Evolutionary conservation across 768 basidiomycete genomes (phyloP).

Genomic region (Ephemerocybe angulata): DNA sequence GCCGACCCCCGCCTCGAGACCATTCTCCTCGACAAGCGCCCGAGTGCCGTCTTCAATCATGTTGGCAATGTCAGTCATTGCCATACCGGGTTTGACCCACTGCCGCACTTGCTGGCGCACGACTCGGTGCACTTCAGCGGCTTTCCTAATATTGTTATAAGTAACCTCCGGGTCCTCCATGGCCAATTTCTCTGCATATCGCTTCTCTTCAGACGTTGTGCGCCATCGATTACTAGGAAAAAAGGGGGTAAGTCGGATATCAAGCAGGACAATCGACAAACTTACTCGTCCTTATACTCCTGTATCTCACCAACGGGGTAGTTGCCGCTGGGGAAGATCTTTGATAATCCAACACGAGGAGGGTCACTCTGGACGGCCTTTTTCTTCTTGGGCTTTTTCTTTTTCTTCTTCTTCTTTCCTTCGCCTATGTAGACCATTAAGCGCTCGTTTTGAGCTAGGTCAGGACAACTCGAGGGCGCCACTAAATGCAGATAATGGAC

Average conservation of each 20-base stretch:
- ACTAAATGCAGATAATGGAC: too few relatives aligned
- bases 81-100: slow-evolving; percentile 88
- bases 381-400: slow-evolving; percentile 88
- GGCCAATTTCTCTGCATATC: slow-evolving; percentile 71
- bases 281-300: slow-evolving; percentile 90
- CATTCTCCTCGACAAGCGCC: slow-evolving; percentile 88
- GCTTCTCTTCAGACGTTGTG: slow-evolving; percentile 86
- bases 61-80: slow-evolving; percentile 90
- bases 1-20: slow-evolving; percentile 81
- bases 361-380: slow-evolving; percentile 88
- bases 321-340: slow-evolving; percentile 79
- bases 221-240: slow-evolving; percentile 79
- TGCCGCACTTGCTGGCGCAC: slow-evolving; percentile 81
- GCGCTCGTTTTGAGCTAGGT: too few relatives aligned
- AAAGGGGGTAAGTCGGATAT: slow-evolving; percentile 3
- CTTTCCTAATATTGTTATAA: slow-evolving; percentile 87
- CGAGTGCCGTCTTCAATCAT: slow-evolving; percentile 90
- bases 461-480: too few relatives aligned
- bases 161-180: slow-evolving; percentile 81
- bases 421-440: too few relatives aligned
- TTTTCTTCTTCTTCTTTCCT: slow-evolving; percentile 89
- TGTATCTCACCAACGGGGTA: slow-evolving; percentile 92
- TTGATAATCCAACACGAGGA: slow-evolving; percentile 83
- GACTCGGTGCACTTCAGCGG: slow-evolving; percentile 93
- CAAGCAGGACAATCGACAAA: too few relatives aligned